Percentiles rank a stretch among this genome's conserved stretches.
These are phyloP conservation scores for Gastrodia elata DNA, from an alignment of 106 monocot genomes.

Conservation along the genomic window DNA sequence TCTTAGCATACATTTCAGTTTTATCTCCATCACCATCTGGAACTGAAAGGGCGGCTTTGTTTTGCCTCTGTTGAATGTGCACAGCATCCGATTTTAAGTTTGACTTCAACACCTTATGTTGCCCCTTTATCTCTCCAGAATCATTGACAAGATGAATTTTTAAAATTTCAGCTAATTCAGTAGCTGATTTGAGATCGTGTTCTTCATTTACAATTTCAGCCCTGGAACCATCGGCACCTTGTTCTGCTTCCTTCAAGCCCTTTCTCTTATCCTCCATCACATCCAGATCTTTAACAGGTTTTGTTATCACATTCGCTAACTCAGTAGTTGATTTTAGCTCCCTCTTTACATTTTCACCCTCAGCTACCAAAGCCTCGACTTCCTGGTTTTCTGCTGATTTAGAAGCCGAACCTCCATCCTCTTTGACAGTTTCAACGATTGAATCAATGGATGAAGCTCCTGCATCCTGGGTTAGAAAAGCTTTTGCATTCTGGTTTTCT, in stretches of 20 bases:
- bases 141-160: background rate
- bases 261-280: background rate
- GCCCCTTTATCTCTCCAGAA: background rate
- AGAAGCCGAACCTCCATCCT: background rate
- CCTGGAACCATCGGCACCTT: background rate
- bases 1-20: background rate
- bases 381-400: background rate
- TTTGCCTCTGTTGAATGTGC: background rate
- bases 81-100: background rate
- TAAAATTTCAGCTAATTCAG: no score
- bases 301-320: background rate
- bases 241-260: background rate
- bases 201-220: background rate
- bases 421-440: background rate
- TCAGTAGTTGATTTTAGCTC: background rate
- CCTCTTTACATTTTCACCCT: background rate
- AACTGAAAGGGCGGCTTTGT: background rate
- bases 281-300: background rate
- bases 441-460: background rate
- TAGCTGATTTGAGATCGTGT: background rate
- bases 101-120: background rate
- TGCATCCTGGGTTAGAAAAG: background rate
- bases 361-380: background rate
- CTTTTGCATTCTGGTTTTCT: background rate
- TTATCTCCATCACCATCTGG: constrained; percentile 1